Evolutionary conservation across 176 grass and related monocot genomes (phyloP).

Genomic region (Rhynchospora breviuscula): DNA sequence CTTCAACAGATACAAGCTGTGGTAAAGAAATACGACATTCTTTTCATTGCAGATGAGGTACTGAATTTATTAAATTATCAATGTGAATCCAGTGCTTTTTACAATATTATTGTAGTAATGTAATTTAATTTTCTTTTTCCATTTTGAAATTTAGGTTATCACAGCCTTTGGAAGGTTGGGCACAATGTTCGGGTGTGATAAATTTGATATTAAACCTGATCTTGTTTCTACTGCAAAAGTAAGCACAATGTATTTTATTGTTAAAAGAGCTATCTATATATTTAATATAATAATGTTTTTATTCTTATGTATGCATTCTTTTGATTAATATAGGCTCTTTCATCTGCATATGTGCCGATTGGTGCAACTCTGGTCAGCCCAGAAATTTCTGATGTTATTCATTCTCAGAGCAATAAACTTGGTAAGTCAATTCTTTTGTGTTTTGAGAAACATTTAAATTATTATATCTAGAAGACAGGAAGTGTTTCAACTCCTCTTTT

Average conservation of each 20-base stretch:
- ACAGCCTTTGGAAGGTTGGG: constrained; percentile 98
- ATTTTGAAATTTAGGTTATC: constrained; percentile 58
- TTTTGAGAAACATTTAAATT: not conserved
- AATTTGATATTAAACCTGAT: constrained; percentile 82
- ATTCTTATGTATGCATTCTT: constrained; percentile 5
- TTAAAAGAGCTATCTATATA: not conserved
- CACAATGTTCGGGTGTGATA: constrained; percentile 92
- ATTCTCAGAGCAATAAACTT: constrained; percentile 96
- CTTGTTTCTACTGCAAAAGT: constrained; percentile 89
- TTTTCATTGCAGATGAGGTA: constrained; percentile 99
- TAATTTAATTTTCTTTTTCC: not conserved
- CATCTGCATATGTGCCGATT: constrained; percentile 87
- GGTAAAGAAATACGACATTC: constrained; percentile 90
- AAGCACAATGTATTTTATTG: not conserved
- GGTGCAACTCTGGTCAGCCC: constrained; percentile 84
- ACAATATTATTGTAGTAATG: not conserved
- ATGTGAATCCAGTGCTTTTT: not conserved
- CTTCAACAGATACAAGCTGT: constrained; percentile 72
- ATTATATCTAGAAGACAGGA: not conserved
- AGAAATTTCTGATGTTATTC: constrained; percentile 78
- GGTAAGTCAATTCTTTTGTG: constrained; percentile 38
- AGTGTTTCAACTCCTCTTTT: constrained; percentile 1
- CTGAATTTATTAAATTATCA: not conserved
- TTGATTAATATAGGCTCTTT: constrained; percentile 65
- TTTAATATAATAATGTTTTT: not conserved